Evolutionary conservation across 371 early-diverging fungal species (phyloP).

Genomic region (Mucor lusitanicus): DNA sequence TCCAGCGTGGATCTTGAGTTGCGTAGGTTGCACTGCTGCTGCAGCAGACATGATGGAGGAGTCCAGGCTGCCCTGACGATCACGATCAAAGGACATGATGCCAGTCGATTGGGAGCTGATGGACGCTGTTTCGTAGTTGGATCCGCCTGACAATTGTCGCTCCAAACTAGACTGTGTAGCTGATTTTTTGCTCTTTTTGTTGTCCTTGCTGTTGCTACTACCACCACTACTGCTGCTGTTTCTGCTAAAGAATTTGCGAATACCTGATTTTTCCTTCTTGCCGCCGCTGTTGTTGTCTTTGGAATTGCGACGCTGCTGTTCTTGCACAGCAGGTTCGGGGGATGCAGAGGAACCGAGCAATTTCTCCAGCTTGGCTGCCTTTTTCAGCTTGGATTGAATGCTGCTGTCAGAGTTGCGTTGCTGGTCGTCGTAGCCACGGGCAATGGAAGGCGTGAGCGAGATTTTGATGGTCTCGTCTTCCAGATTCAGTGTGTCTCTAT

Average conservation of each 20-base stretch:
- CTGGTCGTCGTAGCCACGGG: conserved; percentile 27
- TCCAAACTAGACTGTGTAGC: neutral
- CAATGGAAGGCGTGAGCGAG: conserved; percentile 50
- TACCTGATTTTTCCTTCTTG: conserved; percentile 38
- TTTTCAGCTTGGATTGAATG: conserved; percentile 32
- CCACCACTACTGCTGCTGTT: conserved; percentile 23
- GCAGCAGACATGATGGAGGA: conserved; percentile 11
- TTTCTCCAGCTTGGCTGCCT: conserved; percentile 28
- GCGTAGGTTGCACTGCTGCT: conserved; percentile 8
- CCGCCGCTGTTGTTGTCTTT: conserved; percentile 27
- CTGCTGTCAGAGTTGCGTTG: conserved; percentile 7
- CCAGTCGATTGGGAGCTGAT: conserved; percentile 41
- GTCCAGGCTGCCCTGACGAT: conserved; percentile 34
- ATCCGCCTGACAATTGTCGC: conserved; percentile 8
- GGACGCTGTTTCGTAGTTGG: conserved; percentile 35
- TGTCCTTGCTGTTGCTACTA: conserved; percentile 26
- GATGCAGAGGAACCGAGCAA: conserved; percentile 7
- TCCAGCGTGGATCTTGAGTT: conserved; percentile 41
- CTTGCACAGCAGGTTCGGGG: conserved; percentile 5
- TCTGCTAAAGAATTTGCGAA: conserved; percentile 49
- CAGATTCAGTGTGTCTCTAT: conserved; percentile 11
- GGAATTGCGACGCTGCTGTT: conserved; percentile 6
- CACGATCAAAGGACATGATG: conserved; percentile 15
- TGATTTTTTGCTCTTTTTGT: conserved; percentile 21
- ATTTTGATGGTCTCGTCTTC: conserved; percentile 51